These are phyloP conservation scores for Auriscalpium vulgare DNA, from an alignment of 768 basidiomycete species.

Conservation along the genomic window DNA sequence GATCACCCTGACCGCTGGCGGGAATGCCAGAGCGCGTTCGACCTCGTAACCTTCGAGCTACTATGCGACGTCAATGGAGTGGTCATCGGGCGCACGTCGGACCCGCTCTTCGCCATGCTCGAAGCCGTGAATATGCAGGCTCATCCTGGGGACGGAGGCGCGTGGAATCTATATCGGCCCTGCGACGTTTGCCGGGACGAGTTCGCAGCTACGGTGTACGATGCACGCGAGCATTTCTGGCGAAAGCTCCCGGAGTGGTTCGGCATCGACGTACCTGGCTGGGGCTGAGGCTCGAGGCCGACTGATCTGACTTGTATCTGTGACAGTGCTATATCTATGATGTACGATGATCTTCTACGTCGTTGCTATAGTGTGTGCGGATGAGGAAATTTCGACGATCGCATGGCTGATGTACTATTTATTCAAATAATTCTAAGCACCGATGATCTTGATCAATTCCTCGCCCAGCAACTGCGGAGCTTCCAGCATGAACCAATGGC, in stretches of 20 bases:
- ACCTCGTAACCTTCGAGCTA: constrained; percentile 11
- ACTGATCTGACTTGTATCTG: too few species aligned
- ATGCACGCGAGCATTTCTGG: constrained; percentile 12
- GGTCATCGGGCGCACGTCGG: constrained; percentile 10
- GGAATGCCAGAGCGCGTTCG: constrained; percentile 12
- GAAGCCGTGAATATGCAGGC: constrained; percentile 11
- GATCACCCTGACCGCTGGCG: constrained; percentile 2
- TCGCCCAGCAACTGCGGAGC: not conserved
- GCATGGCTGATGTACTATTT: too few species aligned
- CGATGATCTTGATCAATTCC: not conserved
- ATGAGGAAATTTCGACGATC: too few species aligned
- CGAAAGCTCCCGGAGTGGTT: constrained; percentile 14
- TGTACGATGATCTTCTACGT: too few species aligned
- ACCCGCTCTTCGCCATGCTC: constrained; percentile 15
- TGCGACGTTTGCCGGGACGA: constrained; percentile 13
- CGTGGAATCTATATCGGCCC: constrained; percentile 5
- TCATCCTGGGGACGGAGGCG: not conserved
- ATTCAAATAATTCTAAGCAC: not conserved
- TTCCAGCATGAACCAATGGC: not conserved
- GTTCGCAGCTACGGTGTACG: constrained; percentile 6
- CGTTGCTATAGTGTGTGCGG: too few species aligned
- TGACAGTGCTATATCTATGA: too few species aligned
- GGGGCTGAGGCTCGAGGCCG: constrained; percentile 1
- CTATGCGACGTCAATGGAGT: constrained; percentile 14
- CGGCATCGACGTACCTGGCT: constrained; percentile 8